Percentiles rank a stretch among this genome's conserved stretches.
These are phyloP conservation scores for Ziziphus jujuba DNA, from an alignment of 306 rosid species.

Conservation along the genomic window DNA sequence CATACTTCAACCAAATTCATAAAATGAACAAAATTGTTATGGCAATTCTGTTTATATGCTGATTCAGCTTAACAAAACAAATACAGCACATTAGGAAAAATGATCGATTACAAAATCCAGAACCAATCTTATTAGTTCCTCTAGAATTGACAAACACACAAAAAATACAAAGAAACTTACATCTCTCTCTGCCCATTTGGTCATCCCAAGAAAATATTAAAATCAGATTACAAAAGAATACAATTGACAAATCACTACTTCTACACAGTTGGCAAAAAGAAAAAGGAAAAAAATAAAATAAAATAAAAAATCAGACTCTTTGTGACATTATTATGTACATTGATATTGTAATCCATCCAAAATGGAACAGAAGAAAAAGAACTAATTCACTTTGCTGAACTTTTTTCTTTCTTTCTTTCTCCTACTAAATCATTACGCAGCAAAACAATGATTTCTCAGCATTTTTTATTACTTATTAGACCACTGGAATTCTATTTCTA, in stretches of 20 bases:
- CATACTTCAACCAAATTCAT: no score
- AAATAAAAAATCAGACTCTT: conserved; percentile 45
- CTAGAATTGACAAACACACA: conserved; percentile 40
- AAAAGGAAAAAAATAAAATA: no score
- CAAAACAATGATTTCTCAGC: conserved; percentile 16
- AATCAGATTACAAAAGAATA: conserved; percentile 57
- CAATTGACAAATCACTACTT: conserved; percentile 47
- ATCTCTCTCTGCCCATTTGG: conserved; percentile 29
- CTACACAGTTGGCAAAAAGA: conserved; percentile 30
- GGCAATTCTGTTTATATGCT: no score
- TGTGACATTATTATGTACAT: conserved; percentile 51
- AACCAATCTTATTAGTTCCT: conserved; percentile 28
- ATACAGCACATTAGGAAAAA: no score
- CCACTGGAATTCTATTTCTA: conserved; percentile 98
- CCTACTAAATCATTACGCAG: conserved; percentile 25
- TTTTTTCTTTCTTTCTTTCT: neutral
- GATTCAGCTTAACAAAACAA: no score
- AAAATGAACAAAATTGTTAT: no score
- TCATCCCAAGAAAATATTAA: conserved; percentile 35
- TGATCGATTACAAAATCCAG: conserved; percentile 14
- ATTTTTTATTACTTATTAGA: conserved; percentile 61
- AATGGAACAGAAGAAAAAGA: conserved; percentile 20
- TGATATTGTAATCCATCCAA: conserved; percentile 53
- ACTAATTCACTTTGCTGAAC: conserved; percentile 25
- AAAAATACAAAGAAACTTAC: conserved; percentile 24